Conservation (phyloP, 2,329 filamentous ascomycete species). For the Colletotrichum sp. region DNA sequence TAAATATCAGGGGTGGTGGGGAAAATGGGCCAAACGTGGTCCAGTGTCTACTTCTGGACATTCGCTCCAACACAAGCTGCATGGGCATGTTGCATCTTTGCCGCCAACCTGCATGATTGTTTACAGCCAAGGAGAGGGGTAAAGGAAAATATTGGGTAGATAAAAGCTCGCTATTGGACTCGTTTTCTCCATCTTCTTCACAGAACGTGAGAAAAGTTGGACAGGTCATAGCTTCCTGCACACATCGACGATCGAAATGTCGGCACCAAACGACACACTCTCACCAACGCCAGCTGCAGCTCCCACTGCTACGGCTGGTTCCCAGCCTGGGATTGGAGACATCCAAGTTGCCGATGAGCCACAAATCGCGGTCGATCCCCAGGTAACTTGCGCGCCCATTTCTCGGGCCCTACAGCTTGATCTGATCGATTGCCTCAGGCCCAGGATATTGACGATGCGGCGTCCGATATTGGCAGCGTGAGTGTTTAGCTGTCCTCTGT, state of each 20-base stretch:
- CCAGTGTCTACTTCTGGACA: neutral
- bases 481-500: accelerated
- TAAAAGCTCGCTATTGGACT: neutral
- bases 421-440: neutral
- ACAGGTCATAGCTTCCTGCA: neutral
- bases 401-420: neutral
- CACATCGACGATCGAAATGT: neutral
- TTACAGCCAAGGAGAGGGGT: neutral
- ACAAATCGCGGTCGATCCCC: neutral
- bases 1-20: neutral
- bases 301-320: neutral
- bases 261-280: neutral
- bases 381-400: neutral
- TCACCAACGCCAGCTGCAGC: neutral
- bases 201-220: neutral
- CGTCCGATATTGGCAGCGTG: neutral
- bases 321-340: neutral
- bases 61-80: neutral
- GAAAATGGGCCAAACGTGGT: neutral
- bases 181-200: neutral
- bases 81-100: neutral
- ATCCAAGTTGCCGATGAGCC: neutral
- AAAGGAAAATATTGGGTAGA: neutral
- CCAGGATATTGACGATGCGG: neutral
- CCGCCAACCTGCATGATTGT: neutral